phyloP scores from a whole-genome alignment of 2,329 filamentous ascomycete genomes.

The Calonectria montana region DNA sequence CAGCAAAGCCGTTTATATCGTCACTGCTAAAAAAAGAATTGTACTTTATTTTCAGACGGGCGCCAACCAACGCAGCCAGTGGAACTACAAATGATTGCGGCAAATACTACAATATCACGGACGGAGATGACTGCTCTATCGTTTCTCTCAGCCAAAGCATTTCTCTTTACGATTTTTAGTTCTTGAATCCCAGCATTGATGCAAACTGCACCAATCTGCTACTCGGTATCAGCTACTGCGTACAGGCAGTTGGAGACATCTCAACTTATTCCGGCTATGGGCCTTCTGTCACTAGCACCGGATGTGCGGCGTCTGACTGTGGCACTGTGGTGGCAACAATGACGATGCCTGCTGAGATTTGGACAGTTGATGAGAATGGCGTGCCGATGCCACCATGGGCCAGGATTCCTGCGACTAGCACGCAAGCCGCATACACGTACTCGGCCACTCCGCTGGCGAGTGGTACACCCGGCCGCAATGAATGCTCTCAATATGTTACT shows the following conservation, averaged over 20 bases:
- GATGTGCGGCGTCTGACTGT: not conserved
- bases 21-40: no score
- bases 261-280: conserved; percentile 6
- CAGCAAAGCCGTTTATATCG: not conserved
- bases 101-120: not conserved
- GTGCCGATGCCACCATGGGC: no score
- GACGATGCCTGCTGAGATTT: no score
- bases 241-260: conserved; percentile 11
- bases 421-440: no score
- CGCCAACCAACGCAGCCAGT: not conserved
- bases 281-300: not conserved
- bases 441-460: no score
- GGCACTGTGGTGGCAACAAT: no score
- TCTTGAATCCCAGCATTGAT: conserved; percentile 9
- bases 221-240: not conserved
- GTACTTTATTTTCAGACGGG: not conserved
- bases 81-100: conserved; percentile 1
- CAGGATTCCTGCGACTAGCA: no score
- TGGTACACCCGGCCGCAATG: no score
- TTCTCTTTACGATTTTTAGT: conserved; percentile 9
- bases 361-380: no score
- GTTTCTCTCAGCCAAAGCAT: not conserved
- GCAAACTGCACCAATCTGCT: conserved; percentile 9
- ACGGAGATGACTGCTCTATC: not conserved
- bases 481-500: no score